phyloP scores from a whole-genome alignment of 805 yeast genomes.

The Nematodospora valgi region DNA sequence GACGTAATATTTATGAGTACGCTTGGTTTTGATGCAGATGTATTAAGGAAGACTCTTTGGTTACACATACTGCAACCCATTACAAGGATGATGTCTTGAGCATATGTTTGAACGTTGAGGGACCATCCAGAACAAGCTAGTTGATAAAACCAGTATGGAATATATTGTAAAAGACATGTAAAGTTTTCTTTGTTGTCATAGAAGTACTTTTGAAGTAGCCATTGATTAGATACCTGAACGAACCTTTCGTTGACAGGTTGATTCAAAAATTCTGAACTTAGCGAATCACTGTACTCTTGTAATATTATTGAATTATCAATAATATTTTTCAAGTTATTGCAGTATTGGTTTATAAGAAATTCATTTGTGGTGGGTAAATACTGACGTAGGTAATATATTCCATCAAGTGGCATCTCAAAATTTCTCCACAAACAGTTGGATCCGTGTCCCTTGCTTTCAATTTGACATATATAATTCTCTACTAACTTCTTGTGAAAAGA shows the following conservation, averaged over 20 bases:
- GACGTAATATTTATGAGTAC: constrained; percentile 16
- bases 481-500: constrained; percentile 22
- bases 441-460: constrained; percentile 25
- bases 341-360: constrained; percentile 24
- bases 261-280: constrained; percentile 1
- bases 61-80: constrained; percentile 38
- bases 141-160: constrained; percentile 32
- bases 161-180: constrained; percentile 17
- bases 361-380: constrained; percentile 27
- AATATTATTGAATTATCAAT: constrained; percentile 21
- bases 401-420: constrained; percentile 30
- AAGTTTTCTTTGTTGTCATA: constrained; percentile 35
- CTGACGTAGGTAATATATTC: constrained; percentile 34
- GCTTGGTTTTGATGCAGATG: constrained; percentile 8
- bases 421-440: constrained; percentile 35
- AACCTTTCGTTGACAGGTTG: constrained; percentile 6
- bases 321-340: constrained; percentile 24
- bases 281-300: constrained; percentile 10
- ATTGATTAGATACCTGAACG: constrained; percentile 22
- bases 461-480: constrained; percentile 22
- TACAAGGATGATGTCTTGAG: constrained; percentile 23
- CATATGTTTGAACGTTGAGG: constrained; percentile 28
- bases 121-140: constrained; percentile 39
- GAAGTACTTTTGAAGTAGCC: constrained; percentile 29
- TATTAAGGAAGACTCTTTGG: constrained; percentile 27